Evolutionary conservation across 2,329 filamentous ascomycete species (phyloP).

Genomic region (Nectriaceae sp.): DNA sequence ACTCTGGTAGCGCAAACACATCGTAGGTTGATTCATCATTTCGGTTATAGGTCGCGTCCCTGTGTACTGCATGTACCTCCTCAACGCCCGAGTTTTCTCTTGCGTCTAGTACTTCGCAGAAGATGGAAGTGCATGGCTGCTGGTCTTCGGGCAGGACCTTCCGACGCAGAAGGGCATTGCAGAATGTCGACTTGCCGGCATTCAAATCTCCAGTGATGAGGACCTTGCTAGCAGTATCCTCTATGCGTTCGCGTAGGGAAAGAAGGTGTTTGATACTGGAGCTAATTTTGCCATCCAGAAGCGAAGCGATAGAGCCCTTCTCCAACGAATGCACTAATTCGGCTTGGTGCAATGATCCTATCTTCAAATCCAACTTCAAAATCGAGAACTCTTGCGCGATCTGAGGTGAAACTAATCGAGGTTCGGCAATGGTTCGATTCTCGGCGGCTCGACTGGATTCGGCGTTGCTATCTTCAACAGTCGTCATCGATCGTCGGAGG

Average conservation of each 20-base stretch:
- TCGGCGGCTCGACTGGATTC: conserved; percentile 77
- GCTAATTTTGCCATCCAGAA: conserved; percentile 91
- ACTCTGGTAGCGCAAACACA: conserved; percentile 73
- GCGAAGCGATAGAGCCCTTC: conserved; percentile 84
- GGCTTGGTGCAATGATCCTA: conserved; percentile 81
- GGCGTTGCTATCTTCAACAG: conserved; percentile 54
- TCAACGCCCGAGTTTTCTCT: conserved; percentile 89
- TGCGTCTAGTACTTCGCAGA: conserved; percentile 94
- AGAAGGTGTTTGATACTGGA: conserved; percentile 91
- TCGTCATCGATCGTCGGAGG: conserved; percentile 72
- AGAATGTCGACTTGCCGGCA: conserved; percentile 97
- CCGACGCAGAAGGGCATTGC: conserved; percentile 89
- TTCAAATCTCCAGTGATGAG: conserved; percentile 95
- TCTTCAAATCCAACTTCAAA: conserved; percentile 89
- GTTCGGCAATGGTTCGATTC: conserved; percentile 63
- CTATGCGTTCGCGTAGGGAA: conserved; percentile 86
- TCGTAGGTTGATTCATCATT: conserved; percentile 95
- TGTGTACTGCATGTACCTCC: conserved; percentile 94
- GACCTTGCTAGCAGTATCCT: conserved; percentile 96
- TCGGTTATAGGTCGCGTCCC: conserved; percentile 75
- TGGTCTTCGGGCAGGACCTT: conserved; percentile 96
- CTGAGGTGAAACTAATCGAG: conserved; percentile 84
- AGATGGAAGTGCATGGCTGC: conserved; percentile 96
- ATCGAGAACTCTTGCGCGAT: conserved; percentile 96
- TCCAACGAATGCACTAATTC: conserved; percentile 94